These are phyloP conservation scores for Casaregolazyma suthepensis DNA, from an alignment of 1,139 yeast species.

Conservation along the genomic window DNA sequence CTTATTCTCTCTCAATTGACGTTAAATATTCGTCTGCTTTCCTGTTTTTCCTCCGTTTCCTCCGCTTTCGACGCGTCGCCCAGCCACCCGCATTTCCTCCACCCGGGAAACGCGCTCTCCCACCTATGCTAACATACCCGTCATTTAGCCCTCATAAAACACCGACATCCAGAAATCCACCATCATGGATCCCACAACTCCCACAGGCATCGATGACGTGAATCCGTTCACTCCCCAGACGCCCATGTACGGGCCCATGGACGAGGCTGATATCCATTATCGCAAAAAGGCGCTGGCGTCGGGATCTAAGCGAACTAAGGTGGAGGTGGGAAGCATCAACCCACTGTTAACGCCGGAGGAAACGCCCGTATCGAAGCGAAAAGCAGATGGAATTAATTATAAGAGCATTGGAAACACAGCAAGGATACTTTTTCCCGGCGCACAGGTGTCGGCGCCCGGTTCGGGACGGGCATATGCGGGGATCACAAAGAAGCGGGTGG, in stretches of 20 bases:
- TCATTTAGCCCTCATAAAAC: slow-evolving; percentile 4
- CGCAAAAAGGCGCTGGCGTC: slow-evolving; percentile 6
- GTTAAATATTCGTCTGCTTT: not conserved
- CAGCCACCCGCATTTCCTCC: not conserved
- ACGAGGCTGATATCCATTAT: slow-evolving; percentile 27
- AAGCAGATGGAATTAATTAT: slow-evolving; percentile 15
- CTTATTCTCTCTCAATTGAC: not conserved
- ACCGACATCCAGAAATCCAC: not conserved
- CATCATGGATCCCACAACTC: slow-evolving; percentile 27
- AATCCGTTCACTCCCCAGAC: slow-evolving; percentile 31
- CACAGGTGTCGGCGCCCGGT: slow-evolving; percentile 11
- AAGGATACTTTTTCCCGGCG: slow-evolving; percentile 17
- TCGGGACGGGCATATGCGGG: slow-evolving; percentile 16
- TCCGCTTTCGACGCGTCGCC: not conserved
- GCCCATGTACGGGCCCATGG: slow-evolving; percentile 33
- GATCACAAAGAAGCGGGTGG: not conserved
- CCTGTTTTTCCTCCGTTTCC: not conserved
- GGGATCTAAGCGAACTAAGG: not conserved
- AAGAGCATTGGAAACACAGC: slow-evolving; percentile 9
- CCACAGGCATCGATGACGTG: slow-evolving; percentile 22
- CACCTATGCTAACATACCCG: slow-evolving; percentile 1
- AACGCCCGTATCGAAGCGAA: slow-evolving; percentile 22
- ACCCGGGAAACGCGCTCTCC: not conserved
- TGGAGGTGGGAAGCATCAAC: not conserved
- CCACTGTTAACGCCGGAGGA: slow-evolving; percentile 24